Base-by-base conservation (phyloP, 2,329 filamentous ascomycete genomes). In the Rutstroemia sp. region DNA sequence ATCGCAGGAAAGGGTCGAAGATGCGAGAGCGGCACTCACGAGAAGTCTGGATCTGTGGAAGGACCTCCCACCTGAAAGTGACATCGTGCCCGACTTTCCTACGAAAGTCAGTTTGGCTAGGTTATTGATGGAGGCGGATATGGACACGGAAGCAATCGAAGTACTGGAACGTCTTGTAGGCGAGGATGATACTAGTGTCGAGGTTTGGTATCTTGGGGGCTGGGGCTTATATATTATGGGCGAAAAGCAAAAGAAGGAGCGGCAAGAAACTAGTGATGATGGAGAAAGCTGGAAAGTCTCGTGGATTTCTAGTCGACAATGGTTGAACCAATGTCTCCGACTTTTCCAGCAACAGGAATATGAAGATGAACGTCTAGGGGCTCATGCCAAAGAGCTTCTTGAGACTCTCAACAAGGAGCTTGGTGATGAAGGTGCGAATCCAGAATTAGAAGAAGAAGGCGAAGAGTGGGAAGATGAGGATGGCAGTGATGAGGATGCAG, bases 201-300 rank as follows among this genome's bases (percentile, higher is more conserved):
- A 99, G 73, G 88, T 89, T 17, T 96, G 92, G 91, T 99, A 99
- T 73, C 78, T 99, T 5, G 94, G 94, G 45, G 95, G 94, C 4
- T 97, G 92, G 89, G 92, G 90, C 65, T 78, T 95, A 63, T 89
- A 90, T 69, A 80, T 96, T 57, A 76, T 88, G 60, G 88, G 87
- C 10, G 81, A 88, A 70, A 88, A 86, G 76, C 75, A 82, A 65
- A 81, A 78, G 64, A 72, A 72, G 60, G 64, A 64, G 44, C 55
- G 56, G 21, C 72, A 71, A 46, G 55, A 56, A 12, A 63, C 65
- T 54, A 72, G 71, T 38, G 68, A 73, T 64, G 73, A 77, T 68
- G 68, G 71, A 60, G 67, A 76, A 42, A 70, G 66, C 1, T 72
- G 71, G 52, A 72, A 69, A 59, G 76, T 79, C 1, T 79, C 83